Evolutionary conservation across 1,139 yeast species (phyloP), one percentile per base, ranked within the genome.

Genomic region (Williopsis jadinii): DNA sequence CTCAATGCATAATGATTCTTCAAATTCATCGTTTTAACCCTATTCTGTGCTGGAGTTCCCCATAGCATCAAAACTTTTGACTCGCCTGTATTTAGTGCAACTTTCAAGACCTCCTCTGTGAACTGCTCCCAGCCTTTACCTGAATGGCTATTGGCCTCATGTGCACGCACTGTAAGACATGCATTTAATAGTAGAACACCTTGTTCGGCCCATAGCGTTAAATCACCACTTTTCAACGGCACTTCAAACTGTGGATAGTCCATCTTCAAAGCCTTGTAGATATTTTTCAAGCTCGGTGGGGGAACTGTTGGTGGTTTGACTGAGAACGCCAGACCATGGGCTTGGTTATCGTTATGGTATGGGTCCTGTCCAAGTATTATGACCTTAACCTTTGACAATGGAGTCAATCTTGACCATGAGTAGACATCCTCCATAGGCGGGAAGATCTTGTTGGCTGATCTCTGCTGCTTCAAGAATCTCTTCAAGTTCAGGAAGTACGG

Each of bases 321-420:
- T 11, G 95, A 84, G 55, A 92, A 92, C 5, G 98, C 97, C 28
- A 92, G 67, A 0, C 99, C 99, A 56, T 92, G 98, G 0, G 99
- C 99, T 60, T 92, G 98, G 56, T 85, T 84, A 52, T 63, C 64
- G 58, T 88, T 88, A 61, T 94, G 98, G 59, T 92, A 92, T 0
- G 99, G 99, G 60, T 92, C 99, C 60, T 92, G 99, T 1, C 99
- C 99, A 36, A 94, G 67, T 13, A 94, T 71, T 3, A 92, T 73
- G 30, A 94, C 94, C 55, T 79, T 81, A 28, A 90, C 84, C 2
- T 73, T 61, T 6, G 77, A 70, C 30, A 92, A 67, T 0, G 97
- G 96, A 0, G 97, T 87, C 30, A 81, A 70, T 36, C 88, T 75
- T 2, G 95, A 82, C 97, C 98, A 92, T 0, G 97, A 84, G 60